Conservation (phyloP, 805 yeast species). For the Metschnikowia kofuensis region DNA sequence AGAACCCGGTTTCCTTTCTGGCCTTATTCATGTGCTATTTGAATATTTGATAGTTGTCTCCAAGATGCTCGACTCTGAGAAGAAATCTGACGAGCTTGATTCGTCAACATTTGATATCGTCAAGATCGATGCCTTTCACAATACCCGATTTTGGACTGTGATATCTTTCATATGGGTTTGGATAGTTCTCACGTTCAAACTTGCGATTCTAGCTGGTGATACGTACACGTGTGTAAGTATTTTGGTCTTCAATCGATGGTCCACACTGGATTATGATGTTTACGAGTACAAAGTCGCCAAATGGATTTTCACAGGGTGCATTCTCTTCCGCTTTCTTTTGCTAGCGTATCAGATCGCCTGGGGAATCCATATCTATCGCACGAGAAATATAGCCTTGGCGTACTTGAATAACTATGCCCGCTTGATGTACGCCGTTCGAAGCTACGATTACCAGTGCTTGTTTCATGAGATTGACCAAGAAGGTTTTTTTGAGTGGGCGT, state of each 20-base stretch:
- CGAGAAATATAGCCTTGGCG: conserved; percentile 64
- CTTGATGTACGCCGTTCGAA: conserved; percentile 50
- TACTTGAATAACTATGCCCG: conserved; percentile 68
- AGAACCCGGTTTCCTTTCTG: too few species aligned
- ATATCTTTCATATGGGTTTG: conserved; percentile 40
- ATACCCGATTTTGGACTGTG: conserved; percentile 42
- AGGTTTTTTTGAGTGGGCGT: conserved; percentile 60
- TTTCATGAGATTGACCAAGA: conserved; percentile 65
- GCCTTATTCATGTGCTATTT: too few species aligned
- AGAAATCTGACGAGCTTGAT: conserved; percentile 19
- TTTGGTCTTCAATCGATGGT: conserved; percentile 71
- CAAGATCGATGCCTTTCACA: conserved; percentile 46
- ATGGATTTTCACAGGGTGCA: conserved; percentile 82
- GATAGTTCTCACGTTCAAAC: conserved; percentile 49
- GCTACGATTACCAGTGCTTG: conserved; percentile 68
- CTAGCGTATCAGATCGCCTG: conserved; percentile 53
- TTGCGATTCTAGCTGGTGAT: conserved; percentile 61
- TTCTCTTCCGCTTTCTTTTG: conserved; percentile 62
- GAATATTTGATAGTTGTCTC: too few species aligned
- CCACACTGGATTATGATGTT: conserved; percentile 45
- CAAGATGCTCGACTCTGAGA: conserved; percentile 13
- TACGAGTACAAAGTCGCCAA: conserved; percentile 50
- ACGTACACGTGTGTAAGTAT: conserved; percentile 75
- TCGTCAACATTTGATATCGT: conserved; percentile 49
- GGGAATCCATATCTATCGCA: conserved; percentile 56